Base-by-base conservation (phyloP, 192 early-diverging fungal genomes). In the Spizellomyces sp. region DNA sequence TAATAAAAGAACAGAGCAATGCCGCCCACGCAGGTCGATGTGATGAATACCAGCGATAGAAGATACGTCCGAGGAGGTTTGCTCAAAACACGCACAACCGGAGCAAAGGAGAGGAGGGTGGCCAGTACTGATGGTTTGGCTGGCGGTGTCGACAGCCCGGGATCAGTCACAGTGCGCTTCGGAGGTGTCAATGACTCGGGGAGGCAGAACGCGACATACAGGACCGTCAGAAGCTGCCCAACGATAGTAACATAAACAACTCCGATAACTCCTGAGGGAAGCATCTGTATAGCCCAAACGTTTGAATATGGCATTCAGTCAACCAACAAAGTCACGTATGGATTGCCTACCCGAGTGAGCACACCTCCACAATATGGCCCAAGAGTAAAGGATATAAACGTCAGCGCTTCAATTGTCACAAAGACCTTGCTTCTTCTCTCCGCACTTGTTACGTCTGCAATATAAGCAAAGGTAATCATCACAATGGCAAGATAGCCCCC, bases 361-460 rank as follows among this genome's bases (percentile, higher is more conserved):
- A 78, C 5, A 8, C 79, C 79, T 8, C 82, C 82, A 3, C 67
- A n/a, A 57, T 70, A 74, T 42, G 82, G 82, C 5, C 79, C 82
- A 45, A 75, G 43, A 2, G 75, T 75, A 27, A 81, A 69, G 8
- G 75, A 69, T 43, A 69, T 57, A 63, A 77, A 84, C 41, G 67
- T 56, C 42, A 72, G 65, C 14, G 79, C 70, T 55, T 84, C 82
- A 7, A 67, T 66, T 27, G 71, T 15, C 10, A 78, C 36, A 63
- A 84, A 84, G 12, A 66, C 68, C 27, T 65, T 56, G 14, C 68
- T 75, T 48, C 79, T 21, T 44, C 58, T 57, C 8, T 56, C 57
- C 9, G 65, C 27, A n/a, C 42, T 42, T 8, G 69, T 75, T n/a
- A 73, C 73, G 56, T 84, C 82, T 7, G 75, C 74, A 61, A 84